phyloP scores from a whole-genome alignment of 192 early-diverging fungal species.

The Entomortierella parvispora region DNA sequence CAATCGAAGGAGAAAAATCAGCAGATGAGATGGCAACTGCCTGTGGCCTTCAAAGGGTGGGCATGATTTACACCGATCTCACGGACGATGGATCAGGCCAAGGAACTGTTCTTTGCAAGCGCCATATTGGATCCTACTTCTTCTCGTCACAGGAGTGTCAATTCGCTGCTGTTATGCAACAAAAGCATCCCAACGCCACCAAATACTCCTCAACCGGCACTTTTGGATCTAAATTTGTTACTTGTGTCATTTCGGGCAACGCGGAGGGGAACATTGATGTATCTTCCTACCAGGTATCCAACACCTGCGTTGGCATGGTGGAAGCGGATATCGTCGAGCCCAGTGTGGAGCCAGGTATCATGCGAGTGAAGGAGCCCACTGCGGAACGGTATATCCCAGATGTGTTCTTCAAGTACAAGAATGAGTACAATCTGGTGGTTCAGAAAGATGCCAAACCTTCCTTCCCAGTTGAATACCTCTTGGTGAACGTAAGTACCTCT shows the following conservation, averaged over 20 bases:
- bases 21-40: conserved; percentile 68
- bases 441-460: conserved; percentile 92
- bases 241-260: conserved; percentile 93
- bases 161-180: conserved; percentile 88
- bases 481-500: conserved; percentile 80
- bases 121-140: conserved; percentile 94
- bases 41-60: conserved; percentile 79
- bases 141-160: conserved; percentile 90
- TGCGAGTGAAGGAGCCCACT: conserved; percentile 83
- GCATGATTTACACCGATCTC: conserved; percentile 96
- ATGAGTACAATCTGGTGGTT: conserved; percentile 91
- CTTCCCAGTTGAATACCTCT: conserved; percentile 96
- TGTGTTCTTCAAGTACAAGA: conserved; percentile 95
- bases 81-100: conserved; percentile 80
- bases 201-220: conserved; percentile 80
- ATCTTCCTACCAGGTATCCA: conserved; percentile 91
- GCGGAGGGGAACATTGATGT: conserved; percentile 88
- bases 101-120: conserved; percentile 87
- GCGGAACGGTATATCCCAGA: conserved; percentile 91
- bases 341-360: conserved; percentile 83
- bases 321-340: conserved; percentile 93
- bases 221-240: conserved; percentile 95
- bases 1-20: conserved; percentile 67
- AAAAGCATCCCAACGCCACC: conserved; percentile 71
- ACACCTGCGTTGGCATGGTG: conserved; percentile 88